Percentiles rank a stretch among this genome's conserved stretches.
These are phyloP conservation scores for Creolimax fragrantissima DNA, from an alignment of 78 protist species.

Conservation along the genomic window DNA sequence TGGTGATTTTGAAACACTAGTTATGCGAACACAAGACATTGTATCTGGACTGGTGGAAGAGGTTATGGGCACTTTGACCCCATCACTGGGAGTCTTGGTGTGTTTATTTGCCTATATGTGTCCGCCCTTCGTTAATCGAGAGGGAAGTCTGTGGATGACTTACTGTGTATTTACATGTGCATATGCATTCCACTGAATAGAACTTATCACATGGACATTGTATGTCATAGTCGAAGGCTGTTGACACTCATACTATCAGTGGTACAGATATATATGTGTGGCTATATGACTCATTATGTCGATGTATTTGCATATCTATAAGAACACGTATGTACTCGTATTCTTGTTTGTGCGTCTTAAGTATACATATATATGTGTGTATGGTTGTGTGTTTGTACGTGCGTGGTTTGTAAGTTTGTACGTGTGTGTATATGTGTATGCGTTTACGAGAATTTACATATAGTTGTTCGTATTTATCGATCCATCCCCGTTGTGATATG, in stretches of 20 bases:
- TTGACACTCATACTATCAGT: too few species aligned
- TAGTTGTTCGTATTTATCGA: background rate
- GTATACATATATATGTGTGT: background rate
- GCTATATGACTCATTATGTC: background rate
- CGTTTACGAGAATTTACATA: background rate
- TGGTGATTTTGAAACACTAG: slow-evolving; percentile 91
- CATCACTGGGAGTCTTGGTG: too few species aligned
- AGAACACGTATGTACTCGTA: background rate
- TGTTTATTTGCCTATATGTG: too few species aligned
- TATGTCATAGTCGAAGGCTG: too few species aligned
- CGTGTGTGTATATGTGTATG: background rate
- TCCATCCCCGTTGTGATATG: background rate
- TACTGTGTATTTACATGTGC: background rate
- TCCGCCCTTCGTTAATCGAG: too few species aligned
- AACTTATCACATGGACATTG: too few species aligned
- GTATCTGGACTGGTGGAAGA: slow-evolving; percentile 46
- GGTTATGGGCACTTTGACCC: slow-evolving; percentile 35
- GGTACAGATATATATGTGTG: background rate
- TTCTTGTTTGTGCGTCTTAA: background rate
- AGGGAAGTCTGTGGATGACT: background rate
- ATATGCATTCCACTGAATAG: too few species aligned
- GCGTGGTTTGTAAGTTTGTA: background rate
- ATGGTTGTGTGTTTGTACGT: background rate
- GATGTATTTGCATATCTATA: background rate
- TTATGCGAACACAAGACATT: slow-evolving; percentile 81